Evolutionary conservation across 306 rosid genomes (phyloP).

Genomic region (Prunus kanzakura): DNA sequence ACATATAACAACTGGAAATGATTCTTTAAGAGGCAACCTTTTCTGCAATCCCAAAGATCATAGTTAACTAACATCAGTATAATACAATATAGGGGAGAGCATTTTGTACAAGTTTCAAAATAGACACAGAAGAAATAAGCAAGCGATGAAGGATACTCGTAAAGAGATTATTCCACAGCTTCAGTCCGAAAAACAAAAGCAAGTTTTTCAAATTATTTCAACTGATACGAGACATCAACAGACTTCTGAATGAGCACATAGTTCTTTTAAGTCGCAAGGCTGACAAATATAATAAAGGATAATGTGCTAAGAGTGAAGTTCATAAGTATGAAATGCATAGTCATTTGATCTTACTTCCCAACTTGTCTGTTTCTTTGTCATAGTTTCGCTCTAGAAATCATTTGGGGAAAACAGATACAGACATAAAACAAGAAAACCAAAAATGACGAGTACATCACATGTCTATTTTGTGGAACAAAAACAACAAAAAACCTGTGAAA

Average conservation of each 20-base stretch:
- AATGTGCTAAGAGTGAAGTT: not conserved
- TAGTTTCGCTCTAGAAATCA: not conserved
- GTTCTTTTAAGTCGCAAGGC: not conserved
- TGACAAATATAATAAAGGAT: not conserved
- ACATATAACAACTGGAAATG: conserved; percentile 68
- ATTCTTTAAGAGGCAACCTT: conserved; percentile 54
- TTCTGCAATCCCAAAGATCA: conserved; percentile 49
- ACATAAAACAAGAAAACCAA: not conserved
- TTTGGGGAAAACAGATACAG: not conserved
- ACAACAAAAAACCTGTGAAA: not conserved
- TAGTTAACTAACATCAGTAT: conserved; percentile 14
- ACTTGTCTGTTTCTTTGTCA: not conserved
- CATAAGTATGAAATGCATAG: not conserved
- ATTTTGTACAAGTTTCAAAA: conserved; percentile 6
- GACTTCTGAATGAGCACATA: conserved; percentile 4
- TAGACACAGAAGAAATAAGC: not conserved
- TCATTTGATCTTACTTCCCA: not conserved
- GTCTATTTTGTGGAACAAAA: not conserved
- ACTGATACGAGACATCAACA: conserved; percentile 9
- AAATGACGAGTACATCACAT: not conserved
- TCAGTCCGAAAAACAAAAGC: not conserved
- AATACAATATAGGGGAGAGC: conserved; percentile 12
- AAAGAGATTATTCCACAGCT: not conserved
- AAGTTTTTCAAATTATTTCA: not conserved
- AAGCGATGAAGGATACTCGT: not conserved